Percentiles rank a stretch among this genome's conserved stretches.
Conservation (phyloP, 306 rosid species). For the Rosa multiflora region DNA sequence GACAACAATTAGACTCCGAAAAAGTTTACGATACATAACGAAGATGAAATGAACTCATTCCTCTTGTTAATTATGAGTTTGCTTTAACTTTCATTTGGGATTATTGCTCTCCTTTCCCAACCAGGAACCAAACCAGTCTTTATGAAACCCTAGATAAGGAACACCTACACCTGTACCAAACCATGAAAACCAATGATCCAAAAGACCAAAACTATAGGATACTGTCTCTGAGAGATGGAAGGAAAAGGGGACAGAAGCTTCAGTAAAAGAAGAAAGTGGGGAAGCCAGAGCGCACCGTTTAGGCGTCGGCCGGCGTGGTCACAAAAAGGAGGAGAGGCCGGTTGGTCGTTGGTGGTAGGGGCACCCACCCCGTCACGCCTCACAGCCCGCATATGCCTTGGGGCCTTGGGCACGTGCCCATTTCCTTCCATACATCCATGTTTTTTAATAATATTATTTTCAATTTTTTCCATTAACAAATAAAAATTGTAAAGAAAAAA, state of each 20-base stretch:
- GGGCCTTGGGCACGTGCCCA: slow-evolving; percentile 25
- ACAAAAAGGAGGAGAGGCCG: slow-evolving; percentile 9
- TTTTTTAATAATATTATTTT: neutral
- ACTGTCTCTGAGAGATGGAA: no score
- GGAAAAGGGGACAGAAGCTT: no score
- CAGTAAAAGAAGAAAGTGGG: no score
- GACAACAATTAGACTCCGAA: neutral
- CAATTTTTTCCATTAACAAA: no score
- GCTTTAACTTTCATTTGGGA: neutral
- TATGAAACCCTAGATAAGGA: neutral
- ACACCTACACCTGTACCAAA: neutral
- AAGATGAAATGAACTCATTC: no score
- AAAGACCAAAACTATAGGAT: no score
- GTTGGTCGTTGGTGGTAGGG: slow-evolving; percentile 38
- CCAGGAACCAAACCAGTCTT: neutral
- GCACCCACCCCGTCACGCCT: slow-evolving; percentile 24
- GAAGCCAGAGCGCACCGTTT: no score
- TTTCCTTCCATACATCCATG: neutral
- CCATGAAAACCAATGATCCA: neutral
- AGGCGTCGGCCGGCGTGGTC: slow-evolving; percentile 41
- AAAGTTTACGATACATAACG: no score
- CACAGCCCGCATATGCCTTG: slow-evolving; percentile 12
- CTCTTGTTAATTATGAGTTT: neutral
- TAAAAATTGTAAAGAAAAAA: neutral
- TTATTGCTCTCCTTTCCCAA: neutral